These are phyloP conservation scores for Penicillium pulvis DNA, from an alignment of 495 filamentous ascomycete genomes.

Conservation along the genomic window DNA sequence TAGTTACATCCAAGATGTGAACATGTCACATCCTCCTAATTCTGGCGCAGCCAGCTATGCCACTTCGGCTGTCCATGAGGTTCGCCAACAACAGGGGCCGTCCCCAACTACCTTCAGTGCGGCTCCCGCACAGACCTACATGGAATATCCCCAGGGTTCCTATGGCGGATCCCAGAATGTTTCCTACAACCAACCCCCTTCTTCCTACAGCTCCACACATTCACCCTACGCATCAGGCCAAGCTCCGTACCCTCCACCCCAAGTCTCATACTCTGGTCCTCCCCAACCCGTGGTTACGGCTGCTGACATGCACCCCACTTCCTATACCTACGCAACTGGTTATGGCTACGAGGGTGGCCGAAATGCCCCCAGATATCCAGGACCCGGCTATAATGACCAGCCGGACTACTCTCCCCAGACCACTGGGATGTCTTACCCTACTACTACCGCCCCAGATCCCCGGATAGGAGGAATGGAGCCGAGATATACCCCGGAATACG, in stretches of 20 bases:
- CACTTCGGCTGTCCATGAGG: slow-evolving; percentile 38
- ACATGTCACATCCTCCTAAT: slow-evolving; percentile 42
- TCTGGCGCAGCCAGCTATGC: slow-evolving; percentile 39
- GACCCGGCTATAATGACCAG: slow-evolving; percentile 49
- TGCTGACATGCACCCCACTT: slow-evolving; percentile 41
- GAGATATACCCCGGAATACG: slow-evolving; percentile 52
- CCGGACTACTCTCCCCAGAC: slow-evolving; percentile 48
- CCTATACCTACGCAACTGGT: slow-evolving; percentile 46
- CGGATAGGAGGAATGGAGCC: slow-evolving; percentile 53
- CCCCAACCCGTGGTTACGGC: slow-evolving; percentile 40
- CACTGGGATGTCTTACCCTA: slow-evolving; percentile 46
- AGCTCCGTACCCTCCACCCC: slow-evolving; percentile 39
- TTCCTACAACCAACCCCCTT: slow-evolving; percentile 34
- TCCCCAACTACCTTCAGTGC: slow-evolving; percentile 44
- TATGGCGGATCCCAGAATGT: slow-evolving; percentile 43
- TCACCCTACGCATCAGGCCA: slow-evolving; percentile 41
- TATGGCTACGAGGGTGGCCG: slow-evolving; percentile 46
- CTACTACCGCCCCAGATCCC: slow-evolving; percentile 48
- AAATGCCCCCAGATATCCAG: slow-evolving; percentile 51
- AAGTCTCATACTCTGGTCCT: slow-evolving; percentile 41
- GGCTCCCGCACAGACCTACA: slow-evolving; percentile 36
- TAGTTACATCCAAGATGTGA: slow-evolving; percentile 49
- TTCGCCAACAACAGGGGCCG: slow-evolving; percentile 39
- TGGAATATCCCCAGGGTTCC: slow-evolving; percentile 40
- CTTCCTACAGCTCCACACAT: slow-evolving; percentile 42